Conservation (phyloP, 768 basidiomycete genomes). For the Pleurotus pulmonarius region DNA sequence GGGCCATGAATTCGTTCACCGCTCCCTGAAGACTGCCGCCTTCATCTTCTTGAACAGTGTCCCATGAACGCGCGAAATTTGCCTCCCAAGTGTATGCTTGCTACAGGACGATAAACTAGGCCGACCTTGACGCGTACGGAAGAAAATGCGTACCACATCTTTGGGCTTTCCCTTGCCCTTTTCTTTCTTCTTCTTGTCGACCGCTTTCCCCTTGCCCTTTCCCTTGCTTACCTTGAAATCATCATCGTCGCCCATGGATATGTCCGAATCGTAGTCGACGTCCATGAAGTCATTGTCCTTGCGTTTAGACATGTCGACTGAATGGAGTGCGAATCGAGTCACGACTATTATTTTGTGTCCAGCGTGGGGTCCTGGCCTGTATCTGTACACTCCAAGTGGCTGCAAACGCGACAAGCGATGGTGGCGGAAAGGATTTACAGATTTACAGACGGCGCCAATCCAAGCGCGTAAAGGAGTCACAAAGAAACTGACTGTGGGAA, state of each 20-base stretch:
- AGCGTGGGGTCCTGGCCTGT: no score
- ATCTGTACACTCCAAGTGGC: no score
- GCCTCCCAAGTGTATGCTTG: conserved; percentile 96
- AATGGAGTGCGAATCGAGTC: neutral
- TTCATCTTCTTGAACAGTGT: conserved; percentile 95
- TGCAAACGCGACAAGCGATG: no score
- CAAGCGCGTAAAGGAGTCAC: no score
- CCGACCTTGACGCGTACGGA: conserved; percentile 12
- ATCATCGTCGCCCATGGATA: conserved; percentile 43
- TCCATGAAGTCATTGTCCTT: conserved; percentile 44
- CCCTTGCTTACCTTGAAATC: conserved; percentile 42
- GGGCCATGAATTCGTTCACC: conserved; percentile 85
- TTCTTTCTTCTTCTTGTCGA: conserved; percentile 48
- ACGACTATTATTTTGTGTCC: no score
- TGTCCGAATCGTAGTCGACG: conserved; percentile 70
- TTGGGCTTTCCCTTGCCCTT: conserved; percentile 56
- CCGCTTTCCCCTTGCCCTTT: conserved; percentile 53
- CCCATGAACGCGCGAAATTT: conserved; percentile 92
- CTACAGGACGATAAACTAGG: conserved; percentile 29
- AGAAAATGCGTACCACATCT: conserved; percentile 30
- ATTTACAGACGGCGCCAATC: no score
- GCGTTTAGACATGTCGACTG: neutral
- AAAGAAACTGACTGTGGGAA: neutral
- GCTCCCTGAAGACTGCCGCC: conserved; percentile 85
- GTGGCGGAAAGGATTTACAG: no score